These are phyloP conservation scores for Trifolium pratense DNA, from an alignment of 306 rosid species.

Conservation along the genomic window DNA sequence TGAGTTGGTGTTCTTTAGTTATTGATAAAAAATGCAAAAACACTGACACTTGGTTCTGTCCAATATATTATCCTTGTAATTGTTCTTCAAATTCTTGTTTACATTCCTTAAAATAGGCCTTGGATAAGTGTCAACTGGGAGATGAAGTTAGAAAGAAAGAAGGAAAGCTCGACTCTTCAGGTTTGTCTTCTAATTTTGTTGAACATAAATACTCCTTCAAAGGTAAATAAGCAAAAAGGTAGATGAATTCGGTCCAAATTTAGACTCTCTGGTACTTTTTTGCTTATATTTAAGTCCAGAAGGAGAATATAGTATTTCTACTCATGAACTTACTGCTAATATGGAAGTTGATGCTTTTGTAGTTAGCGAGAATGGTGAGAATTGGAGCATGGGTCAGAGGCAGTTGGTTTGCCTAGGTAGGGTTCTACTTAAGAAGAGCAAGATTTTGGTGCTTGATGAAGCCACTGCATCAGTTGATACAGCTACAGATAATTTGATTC, in stretches of 20 bases:
- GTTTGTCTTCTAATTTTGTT: slow-evolving; percentile 42
- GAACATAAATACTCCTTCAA: not conserved
- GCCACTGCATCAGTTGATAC: slow-evolving; percentile 93
- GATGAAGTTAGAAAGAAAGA: slow-evolving; percentile 85
- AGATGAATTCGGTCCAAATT: not conserved
- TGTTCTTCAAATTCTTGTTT: not conserved
- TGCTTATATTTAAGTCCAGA: not conserved
- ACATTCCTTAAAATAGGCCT: slow-evolving; percentile 55
- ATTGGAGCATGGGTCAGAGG: slow-evolving; percentile 98
- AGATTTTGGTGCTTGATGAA: slow-evolving; percentile 86
- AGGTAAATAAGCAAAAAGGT: not conserved
- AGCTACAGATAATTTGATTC: slow-evolving; percentile 87
- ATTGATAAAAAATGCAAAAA: not conserved
- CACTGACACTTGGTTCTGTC: not conserved
- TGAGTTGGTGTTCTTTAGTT: slow-evolving; percentile 38
- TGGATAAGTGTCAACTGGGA: slow-evolving; percentile 90
- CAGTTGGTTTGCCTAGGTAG: slow-evolving; percentile 92
- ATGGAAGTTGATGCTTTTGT: slow-evolving; percentile 30
- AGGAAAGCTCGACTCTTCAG: slow-evolving; percentile 79
- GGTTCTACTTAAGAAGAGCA: slow-evolving; percentile 79
- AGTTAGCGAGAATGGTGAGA: slow-evolving; percentile 87
- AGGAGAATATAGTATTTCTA: not conserved
- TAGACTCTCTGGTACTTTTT: not conserved
- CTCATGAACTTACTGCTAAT: slow-evolving; percentile 24
- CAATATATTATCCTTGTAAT: slow-evolving; percentile 9